These are phyloP conservation scores for Sistotremastrum suecicum DNA, from an alignment of 768 basidiomycete genomes.

Conservation along the genomic window DNA sequence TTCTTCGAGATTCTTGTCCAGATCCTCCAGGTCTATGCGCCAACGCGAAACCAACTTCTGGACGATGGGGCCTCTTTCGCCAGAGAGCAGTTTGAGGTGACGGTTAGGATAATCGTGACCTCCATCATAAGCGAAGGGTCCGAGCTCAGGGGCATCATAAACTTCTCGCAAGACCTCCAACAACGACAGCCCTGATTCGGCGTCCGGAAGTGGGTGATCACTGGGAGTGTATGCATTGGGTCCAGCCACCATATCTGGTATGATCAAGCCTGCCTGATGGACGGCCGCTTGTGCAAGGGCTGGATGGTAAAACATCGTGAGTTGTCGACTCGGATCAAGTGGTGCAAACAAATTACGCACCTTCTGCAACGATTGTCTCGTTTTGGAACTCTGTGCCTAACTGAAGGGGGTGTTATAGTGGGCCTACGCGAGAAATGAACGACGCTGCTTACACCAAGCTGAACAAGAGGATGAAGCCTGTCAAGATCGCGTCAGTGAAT, in stretches of 20 bases:
- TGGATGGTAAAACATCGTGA: conserved; percentile 5
- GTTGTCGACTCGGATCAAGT: too few species aligned
- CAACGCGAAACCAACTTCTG: too few species aligned
- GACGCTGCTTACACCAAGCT: conserved; percentile 31
- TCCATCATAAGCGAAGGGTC: too few species aligned
- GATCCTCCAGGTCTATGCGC: conserved; percentile 8
- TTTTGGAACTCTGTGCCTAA: conserved; percentile 40
- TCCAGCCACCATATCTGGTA: too few species aligned
- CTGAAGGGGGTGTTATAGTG: conserved; percentile 12
- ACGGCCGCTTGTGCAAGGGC: conserved; percentile 39
- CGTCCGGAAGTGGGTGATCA: too few species aligned
- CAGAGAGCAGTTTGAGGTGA: too few species aligned
- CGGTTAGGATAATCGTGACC: too few species aligned
- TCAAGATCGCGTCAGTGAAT: not conserved
- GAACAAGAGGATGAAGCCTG: conserved; percentile 43
- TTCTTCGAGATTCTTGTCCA: conserved; percentile 35
- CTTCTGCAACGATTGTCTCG: conserved; percentile 33
- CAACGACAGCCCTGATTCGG: conserved; percentile 18
- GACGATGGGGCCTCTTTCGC: too few species aligned
- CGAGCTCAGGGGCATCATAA: conserved; percentile 33
- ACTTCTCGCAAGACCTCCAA: conserved; percentile 35
- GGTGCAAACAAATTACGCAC: conserved; percentile 12
- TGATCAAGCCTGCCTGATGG: conserved; percentile 10
- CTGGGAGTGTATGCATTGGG: too few species aligned
- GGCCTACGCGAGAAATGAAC: not conserved